phyloP scores from a whole-genome alignment of 768 basidiomycete species.

The Serendipita sp. region DNA sequence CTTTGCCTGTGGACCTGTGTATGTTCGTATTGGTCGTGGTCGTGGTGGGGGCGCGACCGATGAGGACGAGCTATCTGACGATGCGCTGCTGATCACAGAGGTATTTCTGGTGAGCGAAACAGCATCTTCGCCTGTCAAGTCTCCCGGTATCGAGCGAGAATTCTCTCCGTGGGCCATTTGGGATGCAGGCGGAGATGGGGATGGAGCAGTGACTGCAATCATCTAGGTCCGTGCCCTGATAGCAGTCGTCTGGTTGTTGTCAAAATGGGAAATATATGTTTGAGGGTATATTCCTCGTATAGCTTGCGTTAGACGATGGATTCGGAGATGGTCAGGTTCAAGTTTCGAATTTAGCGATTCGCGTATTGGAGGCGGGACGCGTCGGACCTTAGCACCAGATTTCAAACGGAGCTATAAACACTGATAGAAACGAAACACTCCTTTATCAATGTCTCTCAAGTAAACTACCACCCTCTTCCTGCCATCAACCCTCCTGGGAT shows the following conservation, averaged over 20 bases:
- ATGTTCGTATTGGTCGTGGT: slow-evolving; percentile 1
- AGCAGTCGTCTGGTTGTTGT: neutral
- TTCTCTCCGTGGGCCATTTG: neutral
- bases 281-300: neutral
- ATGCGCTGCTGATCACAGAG: neutral
- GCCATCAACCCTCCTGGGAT: slow-evolving; percentile 58
- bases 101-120: slow-evolving; percentile 3
- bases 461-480: slow-evolving; percentile 42
- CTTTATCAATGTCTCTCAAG: neutral
- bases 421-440: neutral
- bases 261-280: neutral
- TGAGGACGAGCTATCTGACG: neutral
- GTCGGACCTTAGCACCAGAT: too few species aligned
- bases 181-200: neutral
- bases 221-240: neutral
- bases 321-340: neutral
- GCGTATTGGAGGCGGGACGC: too few species aligned
- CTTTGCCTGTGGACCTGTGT: slow-evolving; percentile 4
- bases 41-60: slow-evolving; percentile 1
- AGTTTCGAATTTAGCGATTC: neutral
- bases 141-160: neutral
- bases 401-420: too few species aligned
- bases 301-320: neutral
- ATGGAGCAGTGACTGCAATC: slow-evolving; percentile 4
- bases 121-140: neutral